These are phyloP conservation scores for Chlorella sorokiniana DNA, from an alignment of 139 green algal species.

Conservation along the genomic window DNA sequence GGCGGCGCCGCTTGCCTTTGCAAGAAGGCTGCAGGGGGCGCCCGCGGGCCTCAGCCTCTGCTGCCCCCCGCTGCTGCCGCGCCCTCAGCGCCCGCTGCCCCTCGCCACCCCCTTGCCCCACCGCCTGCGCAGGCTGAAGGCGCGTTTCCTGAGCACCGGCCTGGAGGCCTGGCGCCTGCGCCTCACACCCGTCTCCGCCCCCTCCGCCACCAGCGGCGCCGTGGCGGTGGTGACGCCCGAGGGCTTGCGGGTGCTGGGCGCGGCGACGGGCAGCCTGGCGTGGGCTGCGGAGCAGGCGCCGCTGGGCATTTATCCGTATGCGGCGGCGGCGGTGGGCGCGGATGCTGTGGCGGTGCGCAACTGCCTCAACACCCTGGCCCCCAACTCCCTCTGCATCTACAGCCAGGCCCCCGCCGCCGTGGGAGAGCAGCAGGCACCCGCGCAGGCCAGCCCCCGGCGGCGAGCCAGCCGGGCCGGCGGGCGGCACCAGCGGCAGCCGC, in stretches of 20 bases:
- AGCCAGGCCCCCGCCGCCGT: not conserved
- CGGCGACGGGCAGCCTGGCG: not conserved
- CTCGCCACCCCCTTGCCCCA: too few relatives aligned
- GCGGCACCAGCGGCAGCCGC: not conserved
- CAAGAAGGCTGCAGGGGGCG: not conserved
- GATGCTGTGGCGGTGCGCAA: conserved; percentile 6
- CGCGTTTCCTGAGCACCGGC: conserved; percentile 7
- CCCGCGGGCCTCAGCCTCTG: too few relatives aligned
- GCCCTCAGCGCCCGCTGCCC: too few relatives aligned
- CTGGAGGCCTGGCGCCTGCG: conserved; percentile 8
- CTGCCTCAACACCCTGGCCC: conserved; percentile 21
- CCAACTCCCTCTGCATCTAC: conserved; percentile 33
- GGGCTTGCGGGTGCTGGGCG: conserved; percentile 19
- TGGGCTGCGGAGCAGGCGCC: conserved; percentile 9
- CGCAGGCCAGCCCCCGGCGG: not conserved
- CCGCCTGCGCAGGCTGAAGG: conserved; percentile 2
- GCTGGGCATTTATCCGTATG: conserved; percentile 18
- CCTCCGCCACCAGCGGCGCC: not conserved
- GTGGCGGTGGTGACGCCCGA: conserved; percentile 18
- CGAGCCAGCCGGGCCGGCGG: not conserved
- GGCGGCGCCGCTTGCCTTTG: not conserved
- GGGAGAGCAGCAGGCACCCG: not conserved
- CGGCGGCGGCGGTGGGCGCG: not conserved
- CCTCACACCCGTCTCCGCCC: conserved; percentile 10
- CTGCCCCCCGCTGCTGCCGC: not conserved